These are phyloP conservation scores for Galium porrigens DNA, from an alignment of 305 asterid species.

Conservation along the genomic window DNA sequence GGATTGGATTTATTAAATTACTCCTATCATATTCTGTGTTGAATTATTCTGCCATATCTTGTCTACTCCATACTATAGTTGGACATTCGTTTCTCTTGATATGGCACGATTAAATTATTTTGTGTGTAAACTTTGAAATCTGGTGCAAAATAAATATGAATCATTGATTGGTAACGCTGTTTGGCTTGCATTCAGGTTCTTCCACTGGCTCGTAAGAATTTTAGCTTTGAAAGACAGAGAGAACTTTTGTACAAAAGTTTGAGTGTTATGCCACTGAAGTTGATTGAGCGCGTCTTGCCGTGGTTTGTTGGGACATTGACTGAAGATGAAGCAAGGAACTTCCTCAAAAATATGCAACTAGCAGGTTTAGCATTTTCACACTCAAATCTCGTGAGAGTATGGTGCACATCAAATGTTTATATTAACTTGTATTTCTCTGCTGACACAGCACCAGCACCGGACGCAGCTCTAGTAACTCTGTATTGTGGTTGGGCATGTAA, in stretches of 20 bases:
- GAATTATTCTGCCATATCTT: background rate
- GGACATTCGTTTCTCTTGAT: background rate
- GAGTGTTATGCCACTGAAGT: conserved; percentile 35
- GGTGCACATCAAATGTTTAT: conserved; percentile 1
- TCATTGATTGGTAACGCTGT: conserved; percentile 3
- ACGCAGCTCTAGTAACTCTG: conserved; percentile 32
- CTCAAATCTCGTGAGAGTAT: background rate
- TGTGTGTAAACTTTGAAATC: background rate
- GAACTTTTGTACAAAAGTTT: conserved; percentile 32
- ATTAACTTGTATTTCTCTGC: conserved; percentile 16
- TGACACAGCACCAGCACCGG: conserved; percentile 29
- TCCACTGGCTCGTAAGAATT: conserved; percentile 34
- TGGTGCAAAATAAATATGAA: background rate
- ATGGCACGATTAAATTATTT: background rate
- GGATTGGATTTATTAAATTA: background rate
- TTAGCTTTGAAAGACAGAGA: conserved; percentile 30
- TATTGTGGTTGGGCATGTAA: conserved; percentile 43
- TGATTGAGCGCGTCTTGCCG: conserved; percentile 38
- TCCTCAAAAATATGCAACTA: conserved; percentile 31
- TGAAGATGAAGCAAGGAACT: conserved; percentile 31
- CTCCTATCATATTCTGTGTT: background rate
- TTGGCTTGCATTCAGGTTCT: conserved; percentile 25
- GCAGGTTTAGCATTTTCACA: conserved; percentile 23
- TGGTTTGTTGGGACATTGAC: conserved; percentile 30
- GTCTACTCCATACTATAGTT: background rate